Conservation (phyloP, 2,329 filamentous ascomycete genomes). For the Chaetomium olivaceum region DNA sequence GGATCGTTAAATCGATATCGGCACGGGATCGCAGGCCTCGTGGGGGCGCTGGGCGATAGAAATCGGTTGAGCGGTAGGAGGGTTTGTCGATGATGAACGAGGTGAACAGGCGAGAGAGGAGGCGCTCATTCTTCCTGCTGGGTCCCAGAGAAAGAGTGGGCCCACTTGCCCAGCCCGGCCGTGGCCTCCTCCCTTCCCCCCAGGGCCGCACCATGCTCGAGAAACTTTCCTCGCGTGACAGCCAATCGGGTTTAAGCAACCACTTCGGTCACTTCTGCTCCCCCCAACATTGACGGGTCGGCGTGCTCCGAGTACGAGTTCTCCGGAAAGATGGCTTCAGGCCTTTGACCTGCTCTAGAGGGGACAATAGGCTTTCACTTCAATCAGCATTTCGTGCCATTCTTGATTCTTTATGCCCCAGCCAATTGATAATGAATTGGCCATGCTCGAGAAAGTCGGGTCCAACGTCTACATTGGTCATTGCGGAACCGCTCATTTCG, state of each 20-base stretch:
- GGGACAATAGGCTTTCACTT: not conserved
- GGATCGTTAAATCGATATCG: constrained; percentile 21
- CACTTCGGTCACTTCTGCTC: not conserved
- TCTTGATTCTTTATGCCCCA: not conserved
- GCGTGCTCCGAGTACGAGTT: not conserved
- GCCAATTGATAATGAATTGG: not conserved
- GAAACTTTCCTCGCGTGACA: constrained; percentile 8
- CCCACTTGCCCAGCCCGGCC: not conserved
- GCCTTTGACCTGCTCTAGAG: not conserved
- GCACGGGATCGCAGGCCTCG: constrained; percentile 29
- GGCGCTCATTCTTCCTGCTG: constrained; percentile 20
- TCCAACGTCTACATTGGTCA: too few relatives aligned
- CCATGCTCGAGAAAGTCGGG: not conserved
- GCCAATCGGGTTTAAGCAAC: constrained; percentile 25
- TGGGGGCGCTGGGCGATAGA: constrained; percentile 32
- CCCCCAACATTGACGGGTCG: constrained; percentile 3
- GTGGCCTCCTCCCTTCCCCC: not conserved
- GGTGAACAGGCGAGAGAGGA: constrained; percentile 28
- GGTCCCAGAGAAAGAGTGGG: not conserved
- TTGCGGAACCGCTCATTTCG: not conserved
- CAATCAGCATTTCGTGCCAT: not conserved
- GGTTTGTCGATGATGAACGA: constrained; percentile 31
- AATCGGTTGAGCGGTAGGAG: constrained; percentile 24
- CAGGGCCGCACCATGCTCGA: not conserved
- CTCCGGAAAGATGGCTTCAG: not conserved